Evolutionary conservation across 805 yeast species (phyloP), one percentile per base, ranked within the genome.

Genomic region (Scheffersomyces stipitis): DNA sequence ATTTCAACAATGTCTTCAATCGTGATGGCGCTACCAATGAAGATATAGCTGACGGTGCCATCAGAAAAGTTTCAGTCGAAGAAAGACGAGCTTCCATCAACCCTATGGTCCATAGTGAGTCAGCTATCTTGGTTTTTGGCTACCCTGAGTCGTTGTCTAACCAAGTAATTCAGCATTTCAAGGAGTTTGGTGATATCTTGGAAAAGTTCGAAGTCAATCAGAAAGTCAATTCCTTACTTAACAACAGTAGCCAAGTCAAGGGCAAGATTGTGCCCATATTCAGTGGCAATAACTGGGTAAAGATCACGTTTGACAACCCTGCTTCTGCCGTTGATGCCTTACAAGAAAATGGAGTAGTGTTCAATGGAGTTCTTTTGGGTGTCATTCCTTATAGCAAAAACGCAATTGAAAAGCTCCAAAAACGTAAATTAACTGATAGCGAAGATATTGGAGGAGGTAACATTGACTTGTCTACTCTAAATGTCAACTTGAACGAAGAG

Each of bases 281-380:
- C 60, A 75, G 90, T 9, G 98, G 98, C 1, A 76, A 80, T 31
- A 81, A 86, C 27, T 91, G 98, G 98, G 80, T 90, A n/a, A 86
- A 89, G 54, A 57, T 91, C 36, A 90, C 97, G 3, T 93, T 79
- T 58, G 83, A 80, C 39, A 82, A 81, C 40, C 76, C 84, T 5
- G 67, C 82, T 1, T 75, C 90, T 7, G 96, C 96, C 2, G 59
- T 78, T 13, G 79, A 95, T 37, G 96, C 99, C 0, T 64, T 90
- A 30, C 81, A 85, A 45, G 96, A 89, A 53, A 86, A 87, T 54
- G 95, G 96, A 3, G 59, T 71, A 9, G 73, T 81, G 4, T 76
- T 83, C 51, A 84, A 82, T 36, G 91, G 86, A 37, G 66, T 58
- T 50, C 75, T 58, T 59, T 81, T 56, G 79, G 95, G 54, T 60